Evolutionary conservation across 352 stramenopile genomes (phyloP).

Genomic region (Globisporangium perplexum): DNA sequence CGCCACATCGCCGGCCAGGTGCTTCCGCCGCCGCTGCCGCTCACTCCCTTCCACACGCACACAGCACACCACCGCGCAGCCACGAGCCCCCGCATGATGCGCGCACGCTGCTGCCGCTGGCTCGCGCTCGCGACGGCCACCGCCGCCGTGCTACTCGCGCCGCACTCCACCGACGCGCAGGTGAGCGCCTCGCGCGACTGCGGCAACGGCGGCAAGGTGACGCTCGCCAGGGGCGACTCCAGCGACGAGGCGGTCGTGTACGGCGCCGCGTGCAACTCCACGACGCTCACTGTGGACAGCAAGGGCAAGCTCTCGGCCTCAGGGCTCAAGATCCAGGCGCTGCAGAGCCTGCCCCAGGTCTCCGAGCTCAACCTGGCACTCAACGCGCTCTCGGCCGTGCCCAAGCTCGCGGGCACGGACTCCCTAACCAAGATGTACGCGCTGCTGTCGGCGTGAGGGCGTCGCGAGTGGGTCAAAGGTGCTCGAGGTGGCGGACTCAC

Average conservation of each 20-base stretch:
- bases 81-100: background rate
- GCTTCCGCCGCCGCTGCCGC: too few species aligned
- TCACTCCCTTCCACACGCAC: too few species aligned
- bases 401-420: conserved; percentile 18
- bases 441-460: too few species aligned
- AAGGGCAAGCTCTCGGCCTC: conserved; percentile 31
- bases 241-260: conserved; percentile 29
- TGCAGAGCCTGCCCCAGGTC: conserved; percentile 41
- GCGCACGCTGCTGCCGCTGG: background rate
- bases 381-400: conserved; percentile 44
- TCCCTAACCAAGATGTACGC: conserved; percentile 38
- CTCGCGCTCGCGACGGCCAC: conserved; percentile 4
- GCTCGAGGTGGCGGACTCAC: background rate
- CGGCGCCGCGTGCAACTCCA: conserved; percentile 24
- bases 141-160: background rate
- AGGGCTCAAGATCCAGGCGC: conserved; percentile 35
- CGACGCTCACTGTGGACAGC: conserved; percentile 23
- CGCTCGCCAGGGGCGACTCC: conserved; percentile 29
- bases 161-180: background rate
- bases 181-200: conserved; percentile 12
- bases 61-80: too few species aligned
- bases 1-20: background rate
- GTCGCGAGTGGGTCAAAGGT: background rate
- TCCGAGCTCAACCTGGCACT: conserved; percentile 44
- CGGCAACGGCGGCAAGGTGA: conserved; percentile 28